Conservation (phyloP, 148 eudicot species). For the Amaranthus palmeri region DNA sequence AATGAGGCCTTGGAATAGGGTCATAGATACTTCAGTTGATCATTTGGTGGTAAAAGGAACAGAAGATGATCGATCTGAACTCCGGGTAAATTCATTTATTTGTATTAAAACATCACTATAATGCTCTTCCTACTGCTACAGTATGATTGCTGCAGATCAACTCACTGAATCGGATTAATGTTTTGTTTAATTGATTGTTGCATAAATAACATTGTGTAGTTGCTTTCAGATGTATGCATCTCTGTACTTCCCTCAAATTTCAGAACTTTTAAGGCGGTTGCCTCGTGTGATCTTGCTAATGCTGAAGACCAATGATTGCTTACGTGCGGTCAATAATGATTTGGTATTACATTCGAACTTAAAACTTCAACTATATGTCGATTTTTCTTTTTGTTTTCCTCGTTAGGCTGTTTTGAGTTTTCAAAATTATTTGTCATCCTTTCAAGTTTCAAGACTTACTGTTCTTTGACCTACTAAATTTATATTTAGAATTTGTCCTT, state of each 20-base stretch:
- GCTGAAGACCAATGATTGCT: conserved; percentile 96
- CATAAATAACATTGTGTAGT: background rate
- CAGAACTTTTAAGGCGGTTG: conserved; percentile 85
- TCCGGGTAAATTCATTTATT: conserved; percentile 51
- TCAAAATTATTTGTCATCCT: too few relatives aligned
- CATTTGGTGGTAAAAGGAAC: conserved; percentile 80
- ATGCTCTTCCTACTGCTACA: background rate
- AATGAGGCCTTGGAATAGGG: conserved; percentile 93
- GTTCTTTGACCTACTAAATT: too few relatives aligned
- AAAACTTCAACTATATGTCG: background rate
- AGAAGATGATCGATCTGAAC: conserved; percentile 65
- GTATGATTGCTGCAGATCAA: background rate
- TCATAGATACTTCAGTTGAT: conserved; percentile 80
- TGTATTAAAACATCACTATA: background rate
- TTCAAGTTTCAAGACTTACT: too few relatives aligned
- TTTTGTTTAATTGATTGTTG: background rate
- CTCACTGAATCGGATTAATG: background rate
- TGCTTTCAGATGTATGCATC: conserved; percentile 90
- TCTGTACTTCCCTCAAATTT: conserved; percentile 78
- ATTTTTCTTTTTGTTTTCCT: background rate
- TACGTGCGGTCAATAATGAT: conserved; percentile 73
- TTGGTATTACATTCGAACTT: conserved; percentile 50
- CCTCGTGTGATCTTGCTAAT: conserved; percentile 91
- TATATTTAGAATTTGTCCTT: background rate
- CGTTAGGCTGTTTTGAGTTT: background rate